A percentile compares a stretch with the other conserved stretches of the same genome.
phyloP scores from a whole-genome alignment of 352 stramenopile species.

The Phytophthora agathidicida region DNA sequence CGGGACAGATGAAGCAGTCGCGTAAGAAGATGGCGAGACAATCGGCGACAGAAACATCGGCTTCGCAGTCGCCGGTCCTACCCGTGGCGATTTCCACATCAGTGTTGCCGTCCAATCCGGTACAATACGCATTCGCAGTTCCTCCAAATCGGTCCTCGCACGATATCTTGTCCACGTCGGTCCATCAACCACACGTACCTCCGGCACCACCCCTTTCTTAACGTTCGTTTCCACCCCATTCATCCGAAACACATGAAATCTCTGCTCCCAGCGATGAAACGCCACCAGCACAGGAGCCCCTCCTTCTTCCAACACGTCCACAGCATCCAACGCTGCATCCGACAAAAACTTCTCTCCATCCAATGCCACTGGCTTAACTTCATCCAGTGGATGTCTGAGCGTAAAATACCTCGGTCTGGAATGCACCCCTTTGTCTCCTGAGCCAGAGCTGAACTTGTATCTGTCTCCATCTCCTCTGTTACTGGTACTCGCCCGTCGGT shows the following conservation, averaged over 20 bases:
- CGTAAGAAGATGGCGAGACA: conserved; percentile 4
- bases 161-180: conserved; percentile 48
- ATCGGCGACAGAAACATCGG: conserved; percentile 32
- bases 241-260: conserved; percentile 62
- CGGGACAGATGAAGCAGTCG: conserved; percentile 14
- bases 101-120: conserved; percentile 44
- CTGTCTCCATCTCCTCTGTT: conserved; percentile 42
- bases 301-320: conserved; percentile 38
- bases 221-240: conserved; percentile 6
- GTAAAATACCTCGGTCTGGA: conserved; percentile 72
- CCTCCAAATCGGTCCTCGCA: conserved; percentile 35
- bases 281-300: conserved; percentile 43
- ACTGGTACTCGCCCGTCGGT: conserved; percentile 41
- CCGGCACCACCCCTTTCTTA: conserved; percentile 2
- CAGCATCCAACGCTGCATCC: conserved; percentile 59
- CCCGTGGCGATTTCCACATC: conserved; percentile 39
- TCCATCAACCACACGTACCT: conserved; percentile 46
- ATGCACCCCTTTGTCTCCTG: conserved; percentile 12
- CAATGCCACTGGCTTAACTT: conserved; percentile 74
- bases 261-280: conserved; percentile 53
- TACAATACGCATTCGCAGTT: conserved; percentile 42
- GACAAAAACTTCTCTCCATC: conserved; percentile 42
- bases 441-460: conserved; percentile 34
- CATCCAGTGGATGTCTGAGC: conserved; percentile 72
- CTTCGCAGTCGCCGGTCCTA: conserved; percentile 16